Conservation (phyloP, 352 stramenopile genomes). For the Phytophthora hibernalis region DNA sequence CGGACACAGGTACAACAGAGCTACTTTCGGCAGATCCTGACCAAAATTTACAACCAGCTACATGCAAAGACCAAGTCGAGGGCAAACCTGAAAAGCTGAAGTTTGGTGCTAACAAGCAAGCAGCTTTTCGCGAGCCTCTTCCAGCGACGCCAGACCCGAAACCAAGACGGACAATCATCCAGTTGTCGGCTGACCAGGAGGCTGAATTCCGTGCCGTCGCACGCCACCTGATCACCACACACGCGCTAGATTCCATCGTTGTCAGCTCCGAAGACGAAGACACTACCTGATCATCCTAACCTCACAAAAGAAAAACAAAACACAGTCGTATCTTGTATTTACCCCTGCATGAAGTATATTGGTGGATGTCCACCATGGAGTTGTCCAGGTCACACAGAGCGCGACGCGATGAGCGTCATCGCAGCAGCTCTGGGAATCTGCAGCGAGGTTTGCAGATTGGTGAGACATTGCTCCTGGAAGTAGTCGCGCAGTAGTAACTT, state of each 20-base stretch:
- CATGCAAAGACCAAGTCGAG: background rate
- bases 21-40: background rate
- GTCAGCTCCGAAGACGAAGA: slow-evolving; percentile 42
- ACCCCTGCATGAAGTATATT: slow-evolving; percentile 15
- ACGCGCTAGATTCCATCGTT: slow-evolving; percentile 31
- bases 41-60: background rate
- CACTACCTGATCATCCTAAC: background rate
- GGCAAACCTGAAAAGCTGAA: background rate
- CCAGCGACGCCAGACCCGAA: background rate
- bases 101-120: background rate
- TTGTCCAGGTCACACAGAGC: slow-evolving; percentile 30
- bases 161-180: background rate
- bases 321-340: slow-evolving; percentile 19
- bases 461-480: slow-evolving; percentile 80
- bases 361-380: no score
- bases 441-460: slow-evolving; percentile 75
- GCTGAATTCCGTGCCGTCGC: slow-evolving; percentile 50
- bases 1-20: background rate
- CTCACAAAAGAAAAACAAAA: slow-evolving; percentile 6
- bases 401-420: slow-evolving; percentile 58
- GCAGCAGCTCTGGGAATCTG: slow-evolving; percentile 68
- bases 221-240: slow-evolving; percentile 36
- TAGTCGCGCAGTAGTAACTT: slow-evolving; percentile 79
- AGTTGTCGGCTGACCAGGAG: slow-evolving; percentile 36
- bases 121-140: background rate